These are phyloP conservation scores for Hypoxylon sp. DNA, from an alignment of 2,329 filamentous ascomycete genomes.

Conservation along the genomic window DNA sequence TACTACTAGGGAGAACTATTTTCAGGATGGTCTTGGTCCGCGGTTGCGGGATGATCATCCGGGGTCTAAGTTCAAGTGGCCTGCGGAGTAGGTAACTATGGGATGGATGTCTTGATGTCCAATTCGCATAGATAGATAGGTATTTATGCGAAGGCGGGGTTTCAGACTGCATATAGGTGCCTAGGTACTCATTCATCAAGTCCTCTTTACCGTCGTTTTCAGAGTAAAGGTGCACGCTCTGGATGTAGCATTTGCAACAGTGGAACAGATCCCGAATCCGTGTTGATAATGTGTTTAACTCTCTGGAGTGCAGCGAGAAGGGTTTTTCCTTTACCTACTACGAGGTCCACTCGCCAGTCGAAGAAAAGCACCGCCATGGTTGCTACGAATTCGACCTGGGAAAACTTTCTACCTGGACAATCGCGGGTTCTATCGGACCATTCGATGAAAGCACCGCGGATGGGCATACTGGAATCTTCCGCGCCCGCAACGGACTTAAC, in stretches of 20 bases:
- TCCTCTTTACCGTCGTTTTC: slow-evolving; percentile 18
- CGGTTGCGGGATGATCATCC: slow-evolving; percentile 7
- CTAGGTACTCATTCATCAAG: too few relatives aligned
- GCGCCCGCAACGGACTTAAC: slow-evolving; percentile 19
- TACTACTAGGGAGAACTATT: slow-evolving; percentile 12
- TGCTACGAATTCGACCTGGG: slow-evolving; percentile 47
- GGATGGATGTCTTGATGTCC: too few relatives aligned
- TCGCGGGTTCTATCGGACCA: slow-evolving; percentile 47
- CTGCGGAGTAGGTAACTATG: too few relatives aligned
- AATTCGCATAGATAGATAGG: too few relatives aligned
- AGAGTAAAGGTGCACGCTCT: slow-evolving; percentile 32
- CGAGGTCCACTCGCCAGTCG: slow-evolving; percentile 30
- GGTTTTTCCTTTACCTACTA: slow-evolving; percentile 15
- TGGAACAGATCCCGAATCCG: slow-evolving; percentile 28
- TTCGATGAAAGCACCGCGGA: slow-evolving; percentile 37
- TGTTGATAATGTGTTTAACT: slow-evolving; percentile 29
- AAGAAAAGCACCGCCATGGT: slow-evolving; percentile 31
- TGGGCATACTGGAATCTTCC: slow-evolving; percentile 34
- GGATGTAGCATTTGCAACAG: slow-evolving; percentile 38
- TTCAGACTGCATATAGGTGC: too few relatives aligned
- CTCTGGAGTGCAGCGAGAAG: slow-evolving; percentile 15
- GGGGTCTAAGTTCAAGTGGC: slow-evolving; percentile 6
- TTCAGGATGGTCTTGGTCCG: slow-evolving; percentile 6
- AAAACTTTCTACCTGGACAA: slow-evolving; percentile 48
- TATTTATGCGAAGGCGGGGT: too few relatives aligned